Evolutionary conservation across 1,284 basidiomycete genomes (phyloP).

Genomic region (Thecaphora thlaspeos): DNA sequence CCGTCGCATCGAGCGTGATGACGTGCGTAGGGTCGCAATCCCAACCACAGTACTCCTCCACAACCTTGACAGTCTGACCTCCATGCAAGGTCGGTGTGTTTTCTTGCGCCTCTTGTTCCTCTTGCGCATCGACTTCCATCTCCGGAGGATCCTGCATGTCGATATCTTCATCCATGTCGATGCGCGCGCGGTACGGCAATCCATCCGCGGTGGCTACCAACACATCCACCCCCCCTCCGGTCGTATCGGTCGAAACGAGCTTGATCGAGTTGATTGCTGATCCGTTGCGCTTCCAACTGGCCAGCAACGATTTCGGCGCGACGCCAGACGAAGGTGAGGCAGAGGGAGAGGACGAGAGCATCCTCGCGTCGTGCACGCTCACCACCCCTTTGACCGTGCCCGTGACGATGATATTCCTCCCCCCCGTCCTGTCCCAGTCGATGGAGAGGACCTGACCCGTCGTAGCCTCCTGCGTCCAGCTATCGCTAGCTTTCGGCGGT

Average conservation of each 20-base stretch:
- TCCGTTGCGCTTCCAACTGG: slow-evolving; percentile 21
- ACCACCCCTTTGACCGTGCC: slow-evolving; percentile 69
- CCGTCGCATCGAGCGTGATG: slow-evolving; percentile 14
- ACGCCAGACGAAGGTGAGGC: background rate
- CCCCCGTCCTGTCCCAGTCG: slow-evolving; percentile 2
- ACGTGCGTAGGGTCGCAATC: slow-evolving; percentile 37
- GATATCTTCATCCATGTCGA: background rate
- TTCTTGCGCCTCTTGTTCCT: slow-evolving; percentile 1
- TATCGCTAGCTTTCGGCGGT: slow-evolving; percentile 59
- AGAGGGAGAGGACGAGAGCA: slow-evolving; percentile 47
- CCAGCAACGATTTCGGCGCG: slow-evolving; percentile 12
- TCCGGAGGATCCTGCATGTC: background rate
- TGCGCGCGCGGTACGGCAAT: slow-evolving; percentile 28
- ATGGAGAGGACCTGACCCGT: slow-evolving; percentile 42
- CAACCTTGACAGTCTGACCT: slow-evolving; percentile 2
- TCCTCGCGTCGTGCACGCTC: slow-evolving; percentile 64
- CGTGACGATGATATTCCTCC: slow-evolving; percentile 63
- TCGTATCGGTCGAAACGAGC: background rate
- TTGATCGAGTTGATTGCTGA: slow-evolving; percentile 10
- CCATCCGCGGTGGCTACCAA: slow-evolving; percentile 43
- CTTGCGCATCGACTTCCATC: background rate
- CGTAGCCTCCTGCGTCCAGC: slow-evolving; percentile 63
- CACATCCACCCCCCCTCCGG: slow-evolving; percentile 3
- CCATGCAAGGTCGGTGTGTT: background rate
- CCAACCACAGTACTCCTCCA: slow-evolving; percentile 41